Evolutionary conservation across 495 filamentous ascomycete genomes (phyloP), one percentile per base, ranked within the genome.

Genomic region (Penicillium psychrofluorescens): DNA sequence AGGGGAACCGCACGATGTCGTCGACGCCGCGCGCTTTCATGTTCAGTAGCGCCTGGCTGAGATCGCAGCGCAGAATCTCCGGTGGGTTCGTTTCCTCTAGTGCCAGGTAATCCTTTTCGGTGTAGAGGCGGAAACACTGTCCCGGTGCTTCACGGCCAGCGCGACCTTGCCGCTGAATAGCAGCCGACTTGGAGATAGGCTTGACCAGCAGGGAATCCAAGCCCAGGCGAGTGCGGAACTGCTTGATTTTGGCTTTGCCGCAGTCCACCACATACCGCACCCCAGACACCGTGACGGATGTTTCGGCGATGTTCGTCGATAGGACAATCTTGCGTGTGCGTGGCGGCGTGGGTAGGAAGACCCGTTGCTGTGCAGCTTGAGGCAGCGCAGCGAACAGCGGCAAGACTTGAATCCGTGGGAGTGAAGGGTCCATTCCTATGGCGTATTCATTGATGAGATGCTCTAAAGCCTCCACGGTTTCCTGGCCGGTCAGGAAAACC

Each of bases 261-360:
- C 86, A 85, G 58, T 99, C 94, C 28, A 99, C 72, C 28, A 99
- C 94, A 54, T 79, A 88, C 2, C 89, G 79, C 4, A 99, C 89
- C 2, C 94, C 94, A 7, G 91, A 82, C 0, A 99, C 90, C 0
- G 94, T 99, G 42, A 99, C 84, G 1, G 94, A 99, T 0, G 94
- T 97, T 56, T 99, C 94, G 15, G 94, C 94, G 50, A 99, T 96
- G 61, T 99, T 99, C 11, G 94, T 99, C 0, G 90, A 79, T 3
- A 99, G 73, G 9, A 99, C 88, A 7, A 99, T 66, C 54, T 97
- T 99, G 33, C 94, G 77, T 0, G 85, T 95, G 13, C 73, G 71
- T 8, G 79, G 76, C 1, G 86, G 84, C 27, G 88, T 73, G 6
- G 84, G 86, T 16, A 80, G 71, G 57, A 99, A 99, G 16, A 90